Percentiles rank a stretch among this genome's conserved stretches.
Evolutionary conservation across 164 flowering plant genomes (phyloP).

Genomic region (Protea cynaroides): DNA sequence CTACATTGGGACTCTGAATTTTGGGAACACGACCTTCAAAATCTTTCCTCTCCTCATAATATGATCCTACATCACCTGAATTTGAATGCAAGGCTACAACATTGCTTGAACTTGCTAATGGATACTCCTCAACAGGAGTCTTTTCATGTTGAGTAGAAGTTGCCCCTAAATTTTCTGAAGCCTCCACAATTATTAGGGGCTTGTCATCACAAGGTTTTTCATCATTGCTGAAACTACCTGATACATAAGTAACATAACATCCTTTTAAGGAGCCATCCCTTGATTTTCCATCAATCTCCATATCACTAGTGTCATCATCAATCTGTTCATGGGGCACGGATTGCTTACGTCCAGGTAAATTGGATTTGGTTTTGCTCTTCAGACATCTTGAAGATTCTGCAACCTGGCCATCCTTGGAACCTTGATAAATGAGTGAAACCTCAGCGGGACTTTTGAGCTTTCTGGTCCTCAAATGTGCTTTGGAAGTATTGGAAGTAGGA

Average conservation of each 20-base stretch:
- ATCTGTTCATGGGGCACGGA: conserved; percentile 11
- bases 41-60: conserved; percentile 2
- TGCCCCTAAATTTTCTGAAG: conserved; percentile 1
- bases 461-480: conserved; percentile 17
- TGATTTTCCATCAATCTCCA: conserved; percentile 40
- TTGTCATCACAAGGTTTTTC: conserved; percentile 17
- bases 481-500: conserved; percentile 23
- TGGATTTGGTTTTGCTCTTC: conserved; percentile 19
- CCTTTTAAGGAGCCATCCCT: conserved; percentile 23
- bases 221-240: conserved; percentile 12
- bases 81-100: conserved; percentile 7
- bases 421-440: conserved; percentile 22
- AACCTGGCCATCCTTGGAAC: conserved; percentile 11
- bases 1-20: conserved; percentile 1
- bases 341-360: neutral
- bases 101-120: conserved; percentile 8
- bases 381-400: conserved; percentile 11
- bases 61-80: neutral
- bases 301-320: conserved; percentile 24
- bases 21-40: conserved; percentile 6
- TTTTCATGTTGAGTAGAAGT: conserved; percentile 2
- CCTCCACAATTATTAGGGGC: neutral
- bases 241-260: conserved; percentile 8
- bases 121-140: conserved; percentile 3
- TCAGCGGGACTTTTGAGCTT: conserved; percentile 29